Percentiles rank a stretch among this genome's conserved stretches.
Evolutionary conservation across 106 monocot genomes (phyloP).

Genomic region (Iris macrosiphon): DNA sequence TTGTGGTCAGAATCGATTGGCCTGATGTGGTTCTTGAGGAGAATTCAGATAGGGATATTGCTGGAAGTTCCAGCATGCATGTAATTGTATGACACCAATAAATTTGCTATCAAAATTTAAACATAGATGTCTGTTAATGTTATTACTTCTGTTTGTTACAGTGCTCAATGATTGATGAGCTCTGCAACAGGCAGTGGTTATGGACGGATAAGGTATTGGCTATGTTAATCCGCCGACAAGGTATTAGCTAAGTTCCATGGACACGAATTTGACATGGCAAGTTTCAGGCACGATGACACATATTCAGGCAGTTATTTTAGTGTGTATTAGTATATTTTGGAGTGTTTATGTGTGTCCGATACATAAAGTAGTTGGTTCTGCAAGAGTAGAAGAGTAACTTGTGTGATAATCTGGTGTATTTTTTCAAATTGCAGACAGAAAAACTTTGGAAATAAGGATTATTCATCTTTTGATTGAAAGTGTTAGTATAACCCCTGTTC

Average conservation of each 20-base stretch:
- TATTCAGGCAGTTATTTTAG: no score
- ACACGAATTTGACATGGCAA: no score
- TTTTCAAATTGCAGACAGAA: conserved; percentile 96
- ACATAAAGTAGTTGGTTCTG: neutral
- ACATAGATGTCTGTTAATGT: conserved; percentile 8
- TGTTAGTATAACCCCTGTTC: no score
- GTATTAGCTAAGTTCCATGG: no score
- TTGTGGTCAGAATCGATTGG: conserved; percentile 76
- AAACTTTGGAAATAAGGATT: conserved; percentile 82
- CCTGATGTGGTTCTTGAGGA: conserved; percentile 93
- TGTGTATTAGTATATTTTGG: no score
- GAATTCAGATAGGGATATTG: conserved; percentile 52
- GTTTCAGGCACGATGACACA: no score
- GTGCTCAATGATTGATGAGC: conserved; percentile 37
- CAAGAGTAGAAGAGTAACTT: neutral
- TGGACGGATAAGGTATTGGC: conserved; percentile 92
- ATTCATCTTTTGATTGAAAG: conserved; percentile 94
- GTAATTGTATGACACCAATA: no score
- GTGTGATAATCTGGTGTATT: conserved; percentile 2
- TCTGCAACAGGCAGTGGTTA: conserved; percentile 72
- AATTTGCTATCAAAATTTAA: no score
- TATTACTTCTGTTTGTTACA: conserved; percentile 15
- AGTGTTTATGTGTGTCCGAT: no score
- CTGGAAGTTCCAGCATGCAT: conserved; percentile 37
- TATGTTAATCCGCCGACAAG: no score